These are phyloP conservation scores for Ceratobasidium papillatum DNA, from an alignment of 1,284 basidiomycete species.

Conservation along the genomic window DNA sequence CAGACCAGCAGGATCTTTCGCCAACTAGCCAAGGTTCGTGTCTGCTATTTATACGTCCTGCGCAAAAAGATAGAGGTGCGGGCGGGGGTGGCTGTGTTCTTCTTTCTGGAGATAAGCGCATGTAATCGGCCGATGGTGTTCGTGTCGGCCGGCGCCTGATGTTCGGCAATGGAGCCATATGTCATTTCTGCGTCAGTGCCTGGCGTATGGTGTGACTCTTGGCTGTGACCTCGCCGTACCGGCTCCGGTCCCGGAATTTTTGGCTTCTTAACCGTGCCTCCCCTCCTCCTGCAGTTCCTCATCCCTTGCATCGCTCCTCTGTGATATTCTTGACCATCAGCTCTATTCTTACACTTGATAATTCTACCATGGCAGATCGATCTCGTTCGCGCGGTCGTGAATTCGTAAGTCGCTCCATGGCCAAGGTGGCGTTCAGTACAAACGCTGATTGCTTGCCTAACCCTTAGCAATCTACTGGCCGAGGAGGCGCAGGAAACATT, in stretches of 20 bases:
- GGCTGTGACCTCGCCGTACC: slow-evolving; percentile 22
- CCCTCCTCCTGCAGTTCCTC: background rate
- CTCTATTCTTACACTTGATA: slow-evolving; percentile 46
- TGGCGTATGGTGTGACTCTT: background rate
- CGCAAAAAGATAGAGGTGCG: slow-evolving; percentile 7
- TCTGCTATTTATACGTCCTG: slow-evolving; percentile 20
- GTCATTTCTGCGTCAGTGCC: slow-evolving; percentile 29
- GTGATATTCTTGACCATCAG: background rate
- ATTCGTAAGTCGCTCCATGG: slow-evolving; percentile 46
- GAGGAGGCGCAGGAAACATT: slow-evolving; percentile 75
- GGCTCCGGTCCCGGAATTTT: slow-evolving; percentile 25
- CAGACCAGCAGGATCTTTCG: background rate
- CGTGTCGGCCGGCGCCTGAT: slow-evolving; percentile 12
- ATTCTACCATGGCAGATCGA: slow-evolving; percentile 46
- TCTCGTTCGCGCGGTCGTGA: slow-evolving; percentile 52
- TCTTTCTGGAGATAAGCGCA: slow-evolving; percentile 27
- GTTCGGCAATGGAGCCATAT: slow-evolving; percentile 9
- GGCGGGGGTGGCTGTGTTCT: slow-evolving; percentile 33
- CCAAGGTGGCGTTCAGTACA: background rate
- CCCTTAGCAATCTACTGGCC: slow-evolving; percentile 64
- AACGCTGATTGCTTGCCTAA: background rate
- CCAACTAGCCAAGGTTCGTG: slow-evolving; percentile 15
- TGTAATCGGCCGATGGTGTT: slow-evolving; percentile 36
- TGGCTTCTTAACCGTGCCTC: slow-evolving; percentile 30
- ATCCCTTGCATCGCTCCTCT: slow-evolving; percentile 14